Conservation (phyloP, 768 basidiomycete species). For the Cystofilobasidium bisporidii region DNA sequence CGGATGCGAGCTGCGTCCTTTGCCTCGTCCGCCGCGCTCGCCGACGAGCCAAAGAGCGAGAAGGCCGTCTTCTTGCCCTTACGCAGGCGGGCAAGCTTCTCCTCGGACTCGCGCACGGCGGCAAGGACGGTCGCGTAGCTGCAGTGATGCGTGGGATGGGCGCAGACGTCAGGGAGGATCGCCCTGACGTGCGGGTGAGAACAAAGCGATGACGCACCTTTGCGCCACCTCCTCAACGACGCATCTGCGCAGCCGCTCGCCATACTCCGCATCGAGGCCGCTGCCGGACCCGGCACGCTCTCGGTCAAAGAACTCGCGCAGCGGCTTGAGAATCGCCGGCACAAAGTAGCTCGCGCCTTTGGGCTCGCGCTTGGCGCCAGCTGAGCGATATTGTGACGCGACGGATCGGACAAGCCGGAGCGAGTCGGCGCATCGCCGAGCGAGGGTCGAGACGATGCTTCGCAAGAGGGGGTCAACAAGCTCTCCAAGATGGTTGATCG, state of each 20-base stretch:
- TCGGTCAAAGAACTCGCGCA: conserved; percentile 53
- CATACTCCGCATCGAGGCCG: conserved; percentile 51
- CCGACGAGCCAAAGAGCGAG: conserved; percentile 53
- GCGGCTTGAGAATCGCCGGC: conserved; percentile 63
- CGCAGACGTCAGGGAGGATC: neutral
- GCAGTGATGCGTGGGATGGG: neutral
- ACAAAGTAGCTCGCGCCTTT: conserved; percentile 82
- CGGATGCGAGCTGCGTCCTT: conserved; percentile 81
- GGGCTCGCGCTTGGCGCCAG: conserved; percentile 58
- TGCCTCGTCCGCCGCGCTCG: conserved; percentile 29
- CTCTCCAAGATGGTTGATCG: conserved; percentile 47
- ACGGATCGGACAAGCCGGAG: conserved; percentile 76
- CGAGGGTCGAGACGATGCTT: conserved; percentile 59
- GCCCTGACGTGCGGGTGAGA: neutral
- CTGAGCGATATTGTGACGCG: conserved; percentile 79
- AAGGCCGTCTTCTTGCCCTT: conserved; percentile 55
- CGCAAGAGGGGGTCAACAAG: conserved; percentile 50
- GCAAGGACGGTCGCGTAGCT: conserved; percentile 74
- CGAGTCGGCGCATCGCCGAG: conserved; percentile 71
- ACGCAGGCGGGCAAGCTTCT: conserved; percentile 72
- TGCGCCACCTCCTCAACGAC: conserved; percentile 52
- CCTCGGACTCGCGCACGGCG: conserved; percentile 84
- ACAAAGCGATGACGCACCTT: conserved; percentile 31
- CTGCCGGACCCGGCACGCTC: conserved; percentile 50
- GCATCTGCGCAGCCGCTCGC: conserved; percentile 42